Conservation (phyloP, 1,139 yeast species). For the Nadsonia commutata region DNA sequence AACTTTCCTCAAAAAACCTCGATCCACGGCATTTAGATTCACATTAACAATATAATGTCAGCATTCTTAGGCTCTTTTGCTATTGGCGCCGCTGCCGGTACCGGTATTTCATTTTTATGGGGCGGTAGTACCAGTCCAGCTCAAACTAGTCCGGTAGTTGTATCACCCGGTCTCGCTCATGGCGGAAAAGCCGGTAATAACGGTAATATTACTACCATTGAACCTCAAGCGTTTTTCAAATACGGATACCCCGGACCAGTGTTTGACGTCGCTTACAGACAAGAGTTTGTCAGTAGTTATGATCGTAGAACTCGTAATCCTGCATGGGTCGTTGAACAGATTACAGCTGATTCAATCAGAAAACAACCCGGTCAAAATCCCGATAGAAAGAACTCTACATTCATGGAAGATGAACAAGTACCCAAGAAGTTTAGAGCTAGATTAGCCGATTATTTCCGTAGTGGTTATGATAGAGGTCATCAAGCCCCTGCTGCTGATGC, state of each 20-base stretch:
- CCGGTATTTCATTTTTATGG: neutral
- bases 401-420: constrained; percentile 75
- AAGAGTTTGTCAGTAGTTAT: constrained; percentile 73
- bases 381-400: constrained; percentile 68
- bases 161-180: neutral
- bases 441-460: constrained; percentile 75
- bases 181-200: neutral
- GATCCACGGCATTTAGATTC: no score
- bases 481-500: constrained; percentile 98
- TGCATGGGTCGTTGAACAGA: constrained; percentile 82
- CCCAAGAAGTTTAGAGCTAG: constrained; percentile 65
- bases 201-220: neutral
- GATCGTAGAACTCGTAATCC: constrained; percentile 82
- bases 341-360: constrained; percentile 57
- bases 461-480: constrained; percentile 96
- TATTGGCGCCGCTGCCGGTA: neutral
- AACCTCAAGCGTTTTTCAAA: constrained; percentile 36
- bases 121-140: neutral
- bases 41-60: neutral
- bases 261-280: constrained; percentile 61
- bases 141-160: neutral
- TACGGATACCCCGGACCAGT: constrained; percentile 94
- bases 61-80: neutral
- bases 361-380: constrained; percentile 31
- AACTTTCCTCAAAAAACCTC: no score